These are phyloP conservation scores for Sugiyamaella xylanicola DNA, from an alignment of 1,139 yeast genomes.

Conservation along the genomic window DNA sequence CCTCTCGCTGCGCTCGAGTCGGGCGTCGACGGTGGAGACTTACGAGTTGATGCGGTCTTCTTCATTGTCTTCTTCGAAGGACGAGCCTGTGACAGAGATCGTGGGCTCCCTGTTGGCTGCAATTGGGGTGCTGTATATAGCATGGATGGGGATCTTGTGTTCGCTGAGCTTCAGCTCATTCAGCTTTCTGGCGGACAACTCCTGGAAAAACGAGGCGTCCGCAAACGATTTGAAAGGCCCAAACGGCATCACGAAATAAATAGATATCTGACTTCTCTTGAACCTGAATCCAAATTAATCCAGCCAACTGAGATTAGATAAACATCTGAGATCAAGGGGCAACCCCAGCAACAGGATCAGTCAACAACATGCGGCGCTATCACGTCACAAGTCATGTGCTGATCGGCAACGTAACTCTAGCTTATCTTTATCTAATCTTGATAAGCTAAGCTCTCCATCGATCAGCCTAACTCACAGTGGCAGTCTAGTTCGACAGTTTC, in stretches of 20 bases:
- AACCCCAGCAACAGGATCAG: not conserved
- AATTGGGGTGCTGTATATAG: conserved; percentile 51
- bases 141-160: conserved; percentile 46
- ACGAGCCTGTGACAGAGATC: conserved; percentile 29
- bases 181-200: conserved; percentile 65
- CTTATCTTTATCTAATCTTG: conserved; percentile 1
- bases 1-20: too few species aligned
- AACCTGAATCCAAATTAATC: not conserved
- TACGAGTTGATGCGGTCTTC: conserved; percentile 16
- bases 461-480: too few species aligned
- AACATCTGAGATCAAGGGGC: not conserved
- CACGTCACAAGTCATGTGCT: not conserved
- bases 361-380: conserved; percentile 12
- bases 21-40: too few species aligned
- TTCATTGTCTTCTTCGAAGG: conserved; percentile 30
- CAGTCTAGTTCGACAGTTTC: not conserved
- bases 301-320: not conserved
- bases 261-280: not conserved
- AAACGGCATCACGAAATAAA: conserved; percentile 39
- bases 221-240: conserved; percentile 69
- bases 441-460: too few species aligned
- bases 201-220: conserved; percentile 83
- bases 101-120: conserved; percentile 35
- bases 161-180: conserved; percentile 66
- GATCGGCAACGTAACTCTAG: not conserved